Conservation (phyloP, 768 basidiomycete genomes). For the Russula olivacea region DNA sequence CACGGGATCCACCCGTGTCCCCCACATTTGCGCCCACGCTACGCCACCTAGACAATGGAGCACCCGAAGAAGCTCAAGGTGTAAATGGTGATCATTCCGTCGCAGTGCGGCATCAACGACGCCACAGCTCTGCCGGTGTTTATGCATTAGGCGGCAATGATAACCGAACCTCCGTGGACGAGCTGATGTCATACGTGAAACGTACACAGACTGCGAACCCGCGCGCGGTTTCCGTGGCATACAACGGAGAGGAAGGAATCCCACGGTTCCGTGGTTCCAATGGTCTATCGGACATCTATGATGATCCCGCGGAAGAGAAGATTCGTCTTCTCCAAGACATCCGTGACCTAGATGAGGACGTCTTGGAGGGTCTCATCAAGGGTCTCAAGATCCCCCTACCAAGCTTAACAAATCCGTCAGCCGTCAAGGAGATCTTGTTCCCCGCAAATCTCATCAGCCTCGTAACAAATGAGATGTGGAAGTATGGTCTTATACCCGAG, state of each 20-base stretch:
- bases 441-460: slow-evolving; percentile 96
- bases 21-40: slow-evolving; percentile 83
- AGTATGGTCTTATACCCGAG: slow-evolving; percentile 93
- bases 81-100: slow-evolving; percentile 34
- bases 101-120: slow-evolving; percentile 57
- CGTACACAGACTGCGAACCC: slow-evolving; percentile 65
- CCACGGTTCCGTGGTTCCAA: slow-evolving; percentile 56
- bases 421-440: slow-evolving; percentile 96
- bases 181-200: slow-evolving; percentile 68
- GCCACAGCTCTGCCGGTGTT: slow-evolving; percentile 83
- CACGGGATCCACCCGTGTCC: slow-evolving; percentile 66
- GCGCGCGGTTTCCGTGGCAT: slow-evolving; percentile 84
- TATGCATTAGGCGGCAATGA: slow-evolving; percentile 55
- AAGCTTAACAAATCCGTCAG: slow-evolving; percentile 84
- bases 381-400: slow-evolving; percentile 91
- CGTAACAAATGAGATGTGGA: slow-evolving; percentile 99
- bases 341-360: slow-evolving; percentile 87
- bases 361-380: slow-evolving; percentile 82
- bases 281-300: slow-evolving; percentile 69
- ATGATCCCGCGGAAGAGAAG: slow-evolving; percentile 93
- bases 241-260: slow-evolving; percentile 72
- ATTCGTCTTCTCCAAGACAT: slow-evolving; percentile 88
- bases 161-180: slow-evolving; percentile 69
- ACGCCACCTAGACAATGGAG: slow-evolving; percentile 44
- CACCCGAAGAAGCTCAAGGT: slow-evolving; percentile 38